Base-by-base conservation (phyloP, 2,329 filamentous ascomycete genomes). In the Cladophialophora immunda region DNA sequence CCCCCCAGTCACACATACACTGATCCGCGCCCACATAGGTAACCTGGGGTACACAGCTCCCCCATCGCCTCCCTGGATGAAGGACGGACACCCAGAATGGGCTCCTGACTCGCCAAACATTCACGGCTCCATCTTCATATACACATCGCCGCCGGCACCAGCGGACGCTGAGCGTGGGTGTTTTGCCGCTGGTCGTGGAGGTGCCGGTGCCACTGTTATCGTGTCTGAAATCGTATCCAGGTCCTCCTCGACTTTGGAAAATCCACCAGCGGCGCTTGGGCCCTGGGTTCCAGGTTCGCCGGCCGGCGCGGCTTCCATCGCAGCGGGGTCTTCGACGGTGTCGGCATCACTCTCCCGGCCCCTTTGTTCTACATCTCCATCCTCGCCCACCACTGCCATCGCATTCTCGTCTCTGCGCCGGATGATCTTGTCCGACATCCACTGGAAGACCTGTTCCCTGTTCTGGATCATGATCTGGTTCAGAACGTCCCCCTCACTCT, bases 381-480 rank as follows among this genome's bases (percentile, higher is more conserved):
- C 52, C 5, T 36, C 50, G 9, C 27, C 56, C 11, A 22, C 52
- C 13, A 7, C 19, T 8, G 19, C 54, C 30, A 19, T 59, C 34
- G 63, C 64, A 50, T 53, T 53, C 19, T 38, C 54, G 73, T 22
- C 76, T 72, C 11, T 75, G 73, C 27, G 76, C 74, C 36, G 29
- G 7, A 25, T 32, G 3, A 77, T 73, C 38, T 78, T 78, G n/a
- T 77, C 76, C 32, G 79, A 72, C 36, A 89, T 78, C 72, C 81
- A 79, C 9, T 79, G 73, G 59, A 80, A 81, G 1, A 88, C 84
- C 22, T 84, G 78, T 1, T 81, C 75, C 66, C 82, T 79, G 74
- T 89, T 85, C 64, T 81, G 77, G 19, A 79, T 71, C 57, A 89
- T 79, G 86, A 89, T 89, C 53, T 87, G 83, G 66, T 84, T 84